A percentile compares a stretch with the other conserved stretches of the same genome.
Evolutionary conservation across 768 basidiomycete species (phyloP).

Genomic region (Rhizopogon vesiculosus): DNA sequence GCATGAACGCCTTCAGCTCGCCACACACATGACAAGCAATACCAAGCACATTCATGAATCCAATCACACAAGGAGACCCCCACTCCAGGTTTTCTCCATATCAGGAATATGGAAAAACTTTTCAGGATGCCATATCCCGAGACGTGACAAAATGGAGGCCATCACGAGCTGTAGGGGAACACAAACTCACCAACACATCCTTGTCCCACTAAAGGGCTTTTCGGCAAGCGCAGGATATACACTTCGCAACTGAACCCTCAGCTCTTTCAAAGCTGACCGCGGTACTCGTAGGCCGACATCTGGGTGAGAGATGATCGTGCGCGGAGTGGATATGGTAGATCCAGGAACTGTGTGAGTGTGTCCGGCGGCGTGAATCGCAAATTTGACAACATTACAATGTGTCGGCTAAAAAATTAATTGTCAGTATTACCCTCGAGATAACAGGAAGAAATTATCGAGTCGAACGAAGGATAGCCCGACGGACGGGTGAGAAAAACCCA

Average conservation of each 20-base stretch:
- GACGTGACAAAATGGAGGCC: neutral
- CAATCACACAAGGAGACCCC: neutral
- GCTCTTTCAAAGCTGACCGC: constrained; percentile 36
- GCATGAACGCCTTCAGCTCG: neutral
- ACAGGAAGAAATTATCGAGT: neutral
- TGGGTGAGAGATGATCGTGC: constrained; percentile 64
- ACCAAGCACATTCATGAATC: neutral
- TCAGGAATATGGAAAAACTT: neutral
- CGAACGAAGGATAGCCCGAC: neutral
- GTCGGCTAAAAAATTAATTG: constrained; percentile 47
- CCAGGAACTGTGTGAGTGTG: constrained; percentile 41
- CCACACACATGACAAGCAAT: neutral
- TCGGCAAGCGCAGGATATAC: constrained; percentile 77
- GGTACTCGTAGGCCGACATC: constrained; percentile 65
- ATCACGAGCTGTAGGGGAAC: neutral
- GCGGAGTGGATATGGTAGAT: constrained; percentile 61
- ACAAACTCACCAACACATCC: constrained; percentile 79
- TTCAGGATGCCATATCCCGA: neutral
- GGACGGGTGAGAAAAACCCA: neutral
- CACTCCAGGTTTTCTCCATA: neutral
- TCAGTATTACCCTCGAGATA: too few species aligned
- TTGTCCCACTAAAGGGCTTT: constrained; percentile 65
- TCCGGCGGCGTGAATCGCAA: constrained; percentile 74
- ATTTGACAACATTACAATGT: constrained; percentile 64
- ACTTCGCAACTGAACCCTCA: constrained; percentile 48